These are phyloP conservation scores for Coemansia sp. DNA, from an alignment of 192 early-diverging fungal genomes.

Conservation along the genomic window DNA sequence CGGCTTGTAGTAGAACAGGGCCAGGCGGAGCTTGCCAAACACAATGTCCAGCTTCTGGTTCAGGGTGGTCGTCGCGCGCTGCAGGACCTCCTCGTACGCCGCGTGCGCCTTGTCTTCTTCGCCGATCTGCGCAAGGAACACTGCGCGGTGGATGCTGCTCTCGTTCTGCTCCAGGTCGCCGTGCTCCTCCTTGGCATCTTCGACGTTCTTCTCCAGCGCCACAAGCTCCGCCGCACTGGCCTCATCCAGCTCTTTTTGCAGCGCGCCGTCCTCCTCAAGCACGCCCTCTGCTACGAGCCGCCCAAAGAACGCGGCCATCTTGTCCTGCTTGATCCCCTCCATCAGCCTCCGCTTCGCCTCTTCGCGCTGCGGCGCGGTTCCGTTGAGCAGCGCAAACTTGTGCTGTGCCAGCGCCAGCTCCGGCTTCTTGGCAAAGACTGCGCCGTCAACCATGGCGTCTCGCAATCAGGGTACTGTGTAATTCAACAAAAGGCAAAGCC, in stretches of 20 bases:
- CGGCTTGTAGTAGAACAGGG: slow-evolving; percentile 87
- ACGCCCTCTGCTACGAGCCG: slow-evolving; percentile 22
- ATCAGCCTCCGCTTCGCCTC: slow-evolving; percentile 66
- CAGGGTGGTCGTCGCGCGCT: slow-evolving; percentile 79
- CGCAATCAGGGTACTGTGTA: too few relatives aligned
- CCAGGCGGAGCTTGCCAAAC: slow-evolving; percentile 88
- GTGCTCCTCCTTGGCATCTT: slow-evolving; percentile 87
- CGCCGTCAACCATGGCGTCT: slow-evolving; percentile 54
- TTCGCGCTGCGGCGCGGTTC: slow-evolving; percentile 61
- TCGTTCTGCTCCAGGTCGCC: slow-evolving; percentile 73
- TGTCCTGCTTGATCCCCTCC: slow-evolving; percentile 72
- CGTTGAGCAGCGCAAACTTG: slow-evolving; percentile 71
- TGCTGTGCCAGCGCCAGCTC: slow-evolving; percentile 81
- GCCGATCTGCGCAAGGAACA: slow-evolving; percentile 88
- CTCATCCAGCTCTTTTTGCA: slow-evolving; percentile 34
- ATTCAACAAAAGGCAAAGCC: too few relatives aligned
- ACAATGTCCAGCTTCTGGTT: slow-evolving; percentile 91
- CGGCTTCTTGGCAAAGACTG: slow-evolving; percentile 74
- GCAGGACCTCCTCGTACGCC: slow-evolving; percentile 75
- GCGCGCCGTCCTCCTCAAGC: slow-evolving; percentile 23
- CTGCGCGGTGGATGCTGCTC: slow-evolving; percentile 78
- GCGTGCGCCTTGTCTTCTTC: slow-evolving; percentile 89
- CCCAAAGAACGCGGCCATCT: slow-evolving; percentile 51
- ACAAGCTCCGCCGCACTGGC: slow-evolving; percentile 74
- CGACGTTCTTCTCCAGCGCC: slow-evolving; percentile 73